Evolutionary conservation across 2,329 filamentous ascomycete species (phyloP).

Genomic region (Metarhizium robertsii): DNA sequence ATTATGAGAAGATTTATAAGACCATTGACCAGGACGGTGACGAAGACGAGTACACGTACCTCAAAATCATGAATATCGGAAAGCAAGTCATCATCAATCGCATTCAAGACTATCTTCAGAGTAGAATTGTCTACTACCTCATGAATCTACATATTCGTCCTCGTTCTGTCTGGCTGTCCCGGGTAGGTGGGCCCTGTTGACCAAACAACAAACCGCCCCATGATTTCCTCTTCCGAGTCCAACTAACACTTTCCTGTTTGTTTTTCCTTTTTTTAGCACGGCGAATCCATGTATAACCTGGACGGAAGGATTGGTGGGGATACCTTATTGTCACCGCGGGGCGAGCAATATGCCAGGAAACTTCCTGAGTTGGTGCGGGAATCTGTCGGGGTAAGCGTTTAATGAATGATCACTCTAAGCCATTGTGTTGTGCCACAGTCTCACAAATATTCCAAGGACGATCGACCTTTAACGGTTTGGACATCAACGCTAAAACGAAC

Average conservation of each 20-base stretch:
- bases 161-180: slow-evolving; percentile 90
- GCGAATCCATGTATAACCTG: slow-evolving; percentile 89
- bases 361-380: slow-evolving; percentile 77
- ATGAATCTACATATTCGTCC: slow-evolving; percentile 98
- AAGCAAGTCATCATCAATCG: slow-evolving; percentile 96
- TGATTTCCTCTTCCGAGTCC: background rate
- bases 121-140: slow-evolving; percentile 92
- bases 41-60: slow-evolving; percentile 81
- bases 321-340: slow-evolving; percentile 74
- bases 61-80: slow-evolving; percentile 95
- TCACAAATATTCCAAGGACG: slow-evolving; percentile 32
- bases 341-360: slow-evolving; percentile 76
- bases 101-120: slow-evolving; percentile 94
- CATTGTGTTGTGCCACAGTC: background rate
- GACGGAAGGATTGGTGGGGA: slow-evolving; percentile 89
- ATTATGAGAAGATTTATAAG: slow-evolving; percentile 96
- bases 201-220: background rate
- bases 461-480: slow-evolving; percentile 53
- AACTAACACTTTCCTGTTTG: background rate
- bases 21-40: slow-evolving; percentile 74
- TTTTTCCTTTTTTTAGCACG: slow-evolving; percentile 50
- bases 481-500: slow-evolving; percentile 65
- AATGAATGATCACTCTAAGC: background rate
- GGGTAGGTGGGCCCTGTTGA: slow-evolving; percentile 46
- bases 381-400: slow-evolving; percentile 66